Evolutionary conservation across 2,329 filamentous ascomycete genomes (phyloP).

Genomic region (Pseudogymnoascus destructans): DNA sequence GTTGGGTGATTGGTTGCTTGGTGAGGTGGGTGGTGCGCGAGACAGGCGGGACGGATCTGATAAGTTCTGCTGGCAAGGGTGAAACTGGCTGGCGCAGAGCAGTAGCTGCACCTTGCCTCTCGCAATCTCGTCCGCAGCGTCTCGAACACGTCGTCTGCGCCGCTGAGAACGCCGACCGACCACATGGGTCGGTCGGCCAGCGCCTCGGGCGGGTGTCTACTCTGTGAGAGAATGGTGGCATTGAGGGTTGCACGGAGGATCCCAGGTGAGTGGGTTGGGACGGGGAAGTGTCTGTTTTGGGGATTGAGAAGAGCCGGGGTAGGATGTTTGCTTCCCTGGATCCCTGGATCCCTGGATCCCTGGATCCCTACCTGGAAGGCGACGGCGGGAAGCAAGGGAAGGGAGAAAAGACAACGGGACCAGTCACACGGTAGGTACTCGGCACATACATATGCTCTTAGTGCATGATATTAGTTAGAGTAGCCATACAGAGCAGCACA

Average conservation of each 20-base stretch:
- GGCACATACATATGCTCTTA: background rate
- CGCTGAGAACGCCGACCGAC: background rate
- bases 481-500: background rate
- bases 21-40: background rate
- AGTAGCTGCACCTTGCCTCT: background rate
- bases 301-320: background rate
- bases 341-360: background rate
- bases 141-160: background rate
- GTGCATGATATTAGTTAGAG: background rate
- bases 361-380: background rate
- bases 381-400: background rate
- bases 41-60: background rate
- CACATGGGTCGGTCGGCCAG: background rate
- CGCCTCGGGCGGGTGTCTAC: background rate
- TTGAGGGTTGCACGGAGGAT: background rate
- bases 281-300: background rate
- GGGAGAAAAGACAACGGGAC: background rate
- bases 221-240: background rate
- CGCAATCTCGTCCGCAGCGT: constrained; percentile 1
- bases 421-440: background rate
- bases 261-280: background rate
- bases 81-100: background rate
- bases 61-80: background rate
- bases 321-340: background rate
- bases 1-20: background rate